Percentiles rank a stretch among this genome's conserved stretches.
Evolutionary conservation across 1,139 yeast species (phyloP).

Genomic region (Protomyces inouyei): DNA sequence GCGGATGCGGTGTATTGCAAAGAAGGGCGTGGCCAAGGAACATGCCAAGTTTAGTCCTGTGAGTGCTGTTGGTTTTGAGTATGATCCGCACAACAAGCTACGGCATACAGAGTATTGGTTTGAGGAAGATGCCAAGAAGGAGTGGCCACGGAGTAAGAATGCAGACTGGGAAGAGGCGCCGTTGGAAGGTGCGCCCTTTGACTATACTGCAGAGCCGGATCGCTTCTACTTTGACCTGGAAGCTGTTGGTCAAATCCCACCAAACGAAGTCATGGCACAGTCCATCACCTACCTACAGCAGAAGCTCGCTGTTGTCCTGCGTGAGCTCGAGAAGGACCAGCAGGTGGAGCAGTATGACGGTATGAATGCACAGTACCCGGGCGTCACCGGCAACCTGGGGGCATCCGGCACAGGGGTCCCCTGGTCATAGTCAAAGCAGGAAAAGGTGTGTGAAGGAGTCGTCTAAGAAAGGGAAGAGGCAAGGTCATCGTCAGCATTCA

Average conservation of each 20-base stretch:
- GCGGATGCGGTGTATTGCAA: constrained; percentile 84
- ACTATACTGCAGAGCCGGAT: constrained; percentile 74
- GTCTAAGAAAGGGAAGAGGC: too few species aligned
- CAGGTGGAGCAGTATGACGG: constrained; percentile 13
- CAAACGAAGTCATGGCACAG: constrained; percentile 77
- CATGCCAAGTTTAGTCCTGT: constrained; percentile 99
- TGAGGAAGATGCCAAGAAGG: constrained; percentile 78
- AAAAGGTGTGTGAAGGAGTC: too few species aligned
- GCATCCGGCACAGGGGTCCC: not conserved
- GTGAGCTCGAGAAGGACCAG: constrained; percentile 54
- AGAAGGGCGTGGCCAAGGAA: constrained; percentile 92
- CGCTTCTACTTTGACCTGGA: constrained; percentile 84
- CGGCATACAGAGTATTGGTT: constrained; percentile 96
- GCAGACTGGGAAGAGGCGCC: constrained; percentile 82
- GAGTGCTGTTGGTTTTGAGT: constrained; percentile 95
- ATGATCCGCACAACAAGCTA: constrained; percentile 98
- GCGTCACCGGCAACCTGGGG: not conserved
- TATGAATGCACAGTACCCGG: constrained; percentile 4
- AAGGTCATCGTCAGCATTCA: too few species aligned
- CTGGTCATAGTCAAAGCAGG: not conserved
- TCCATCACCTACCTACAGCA: constrained; percentile 80
- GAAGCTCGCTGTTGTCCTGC: constrained; percentile 83
- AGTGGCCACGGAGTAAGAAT: constrained; percentile 77
- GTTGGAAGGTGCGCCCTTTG: constrained; percentile 78
- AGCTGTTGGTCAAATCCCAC: constrained; percentile 77